Conservation (phyloP, 805 yeast species). For the Vanderwaltozyma tropicalis region DNA sequence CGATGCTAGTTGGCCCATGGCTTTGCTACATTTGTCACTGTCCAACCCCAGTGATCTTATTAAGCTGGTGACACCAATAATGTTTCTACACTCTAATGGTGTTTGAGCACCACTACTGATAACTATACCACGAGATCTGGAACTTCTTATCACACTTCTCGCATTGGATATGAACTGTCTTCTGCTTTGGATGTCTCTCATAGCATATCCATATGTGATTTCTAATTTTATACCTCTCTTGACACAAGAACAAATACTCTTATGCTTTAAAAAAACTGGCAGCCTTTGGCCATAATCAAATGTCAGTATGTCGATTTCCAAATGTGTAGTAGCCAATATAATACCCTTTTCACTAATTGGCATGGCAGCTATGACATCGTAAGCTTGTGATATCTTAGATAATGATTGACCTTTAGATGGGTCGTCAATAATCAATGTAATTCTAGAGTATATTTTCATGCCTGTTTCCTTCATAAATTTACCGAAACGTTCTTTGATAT, state of each 20-base stretch:
- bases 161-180: conserved; percentile 61
- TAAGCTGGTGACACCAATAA: conserved; percentile 58
- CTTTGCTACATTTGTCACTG: conserved; percentile 45
- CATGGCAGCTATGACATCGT: conserved; percentile 72
- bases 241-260: conserved; percentile 72
- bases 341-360: conserved; percentile 76
- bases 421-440: conserved; percentile 69
- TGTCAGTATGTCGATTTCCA: conserved; percentile 76
- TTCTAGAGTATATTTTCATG: conserved; percentile 50
- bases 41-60: conserved; percentile 63
- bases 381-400: conserved; percentile 31
- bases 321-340: conserved; percentile 57
- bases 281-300: conserved; percentile 54
- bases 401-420: conserved; percentile 58
- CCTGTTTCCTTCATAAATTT: conserved; percentile 28
- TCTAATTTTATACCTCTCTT: conserved; percentile 79
- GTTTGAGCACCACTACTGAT: conserved; percentile 63
- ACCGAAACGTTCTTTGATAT: conserved; percentile 19
- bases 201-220: conserved; percentile 51
- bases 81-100: conserved; percentile 51
- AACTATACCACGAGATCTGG: conserved; percentile 70
- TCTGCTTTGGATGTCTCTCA: conserved; percentile 36
- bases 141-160: conserved; percentile 65
- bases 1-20: conserved; percentile 50
- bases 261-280: conserved; percentile 74